Evolutionary conservation across 768 basidiomycete species (phyloP).

Genomic region (Boletus coccyginus): DNA sequence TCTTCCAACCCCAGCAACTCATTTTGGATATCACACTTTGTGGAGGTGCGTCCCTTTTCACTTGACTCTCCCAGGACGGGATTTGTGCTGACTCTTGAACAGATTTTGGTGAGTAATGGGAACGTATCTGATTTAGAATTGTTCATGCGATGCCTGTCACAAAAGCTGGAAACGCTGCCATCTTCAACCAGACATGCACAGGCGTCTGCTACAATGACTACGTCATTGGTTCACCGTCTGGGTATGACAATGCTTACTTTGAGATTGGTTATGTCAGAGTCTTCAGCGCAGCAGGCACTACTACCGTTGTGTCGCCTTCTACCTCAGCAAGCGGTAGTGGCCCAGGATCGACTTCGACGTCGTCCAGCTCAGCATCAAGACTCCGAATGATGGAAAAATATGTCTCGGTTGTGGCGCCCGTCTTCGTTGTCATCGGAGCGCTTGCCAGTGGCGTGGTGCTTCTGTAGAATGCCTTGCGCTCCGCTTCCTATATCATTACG

Average conservation of each 20-base stretch:
- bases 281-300: slow-evolving; percentile 37
- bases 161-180: slow-evolving; percentile 45
- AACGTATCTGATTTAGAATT: neutral
- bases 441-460: slow-evolving; percentile 12
- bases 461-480: slow-evolving; percentile 1
- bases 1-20: slow-evolving; percentile 61
- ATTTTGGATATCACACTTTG: slow-evolving; percentile 76
- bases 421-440: slow-evolving; percentile 11
- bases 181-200: slow-evolving; percentile 60
- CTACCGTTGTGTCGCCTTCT: slow-evolving; percentile 24
- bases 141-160: slow-evolving; percentile 26
- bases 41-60: slow-evolving; percentile 41
- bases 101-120: slow-evolving; percentile 33
- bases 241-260: slow-evolving; percentile 68
- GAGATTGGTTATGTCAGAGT: slow-evolving; percentile 63
- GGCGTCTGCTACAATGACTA: slow-evolving; percentile 71
- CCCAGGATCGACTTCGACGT: slow-evolving; percentile 8
- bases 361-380: slow-evolving; percentile 10
- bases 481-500: neutral
- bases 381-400: neutral
- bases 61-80: slow-evolving; percentile 15
- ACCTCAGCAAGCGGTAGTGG: slow-evolving; percentile 15
- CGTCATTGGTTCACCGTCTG: slow-evolving; percentile 59
- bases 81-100: slow-evolving; percentile 10
- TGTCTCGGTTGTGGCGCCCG: slow-evolving; percentile 4